Evolutionary conservation across 1,284 basidiomycete genomes (phyloP), one percentile per base, ranked within the genome.

Genomic region (Acaromyces ingoldii): DNA sequence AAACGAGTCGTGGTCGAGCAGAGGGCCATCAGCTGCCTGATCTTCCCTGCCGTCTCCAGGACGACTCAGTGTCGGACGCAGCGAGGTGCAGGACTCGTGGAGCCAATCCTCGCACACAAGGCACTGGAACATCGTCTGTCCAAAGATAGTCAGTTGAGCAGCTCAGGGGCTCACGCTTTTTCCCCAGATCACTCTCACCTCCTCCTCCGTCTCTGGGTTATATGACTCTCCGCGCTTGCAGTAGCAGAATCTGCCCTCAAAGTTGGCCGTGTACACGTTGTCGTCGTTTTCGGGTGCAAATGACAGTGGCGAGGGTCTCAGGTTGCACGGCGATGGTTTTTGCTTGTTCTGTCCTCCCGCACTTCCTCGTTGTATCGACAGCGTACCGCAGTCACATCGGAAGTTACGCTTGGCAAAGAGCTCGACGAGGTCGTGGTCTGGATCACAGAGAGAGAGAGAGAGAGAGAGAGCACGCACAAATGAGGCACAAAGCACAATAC

Each of bases 51-150:
- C 17, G 11, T 42, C 19, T 19, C 31, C n/a, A n/a, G 31, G 24
- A 28, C 41, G 41, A 11, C 24, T 15, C 15, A 3, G 6, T n/a
- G n/a, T 50, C 9, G 47, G 28, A 19, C 17, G 59, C 51, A 68
- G 59, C 29, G 55, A 63, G 26, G 64, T 74, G 41, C 72, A 78
- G 33, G 63, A 65, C 51, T 76, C 70, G 57, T 78, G 77, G 1
- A 72, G 58, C 77, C 77, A 78, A 44, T 78, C 76, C 55, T 77
- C 76, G 62, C 77, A 78, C 5, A 70, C 64, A 21, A 77, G 53
- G 45, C 76, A 77, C 49, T 77, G 76, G 50, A 70, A 74, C 76
- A 77, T 77, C 44, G 67, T 70, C 58, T 69, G 25, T 9, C 22
- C 15, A 0, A 15, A 33, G n/a, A 22, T 19, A 44, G 13, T 29